These are phyloP conservation scores for Cardamine chenopodiifolia DNA, from an alignment of 345 rosid genomes.

Conservation along the genomic window DNA sequence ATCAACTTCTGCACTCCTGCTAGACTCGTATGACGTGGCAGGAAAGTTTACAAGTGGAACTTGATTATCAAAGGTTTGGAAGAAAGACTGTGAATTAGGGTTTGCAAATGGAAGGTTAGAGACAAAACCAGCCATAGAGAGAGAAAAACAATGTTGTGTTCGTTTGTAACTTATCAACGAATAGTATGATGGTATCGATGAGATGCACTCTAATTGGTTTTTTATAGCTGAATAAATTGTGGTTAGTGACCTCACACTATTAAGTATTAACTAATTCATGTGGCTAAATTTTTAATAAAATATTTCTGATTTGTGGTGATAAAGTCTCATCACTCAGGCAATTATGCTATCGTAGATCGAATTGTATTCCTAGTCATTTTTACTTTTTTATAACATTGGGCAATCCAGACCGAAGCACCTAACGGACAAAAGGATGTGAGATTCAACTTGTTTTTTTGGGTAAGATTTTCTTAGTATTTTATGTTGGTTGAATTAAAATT, in stretches of 20 bases:
- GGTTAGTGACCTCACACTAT: neutral
- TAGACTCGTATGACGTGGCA: neutral
- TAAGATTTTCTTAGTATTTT: neutral
- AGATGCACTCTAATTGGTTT: neutral
- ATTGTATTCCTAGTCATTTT: slow-evolving; percentile 1
- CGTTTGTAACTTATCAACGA: neutral
- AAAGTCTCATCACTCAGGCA: neutral
- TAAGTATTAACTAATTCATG: slow-evolving; percentile 1
- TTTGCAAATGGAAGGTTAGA: slow-evolving; percentile 8
- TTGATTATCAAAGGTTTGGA: neutral
- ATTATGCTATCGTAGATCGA: neutral
- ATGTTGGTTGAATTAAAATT: neutral
- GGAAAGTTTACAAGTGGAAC: slow-evolving; percentile 5
- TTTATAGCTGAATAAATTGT: slow-evolving; percentile 17
- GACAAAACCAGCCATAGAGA: slow-evolving; percentile 20
- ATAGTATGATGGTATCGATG: slow-evolving; percentile 7
- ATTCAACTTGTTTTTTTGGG: neutral
- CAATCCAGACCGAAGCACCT: neutral
- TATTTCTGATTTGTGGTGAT: neutral
- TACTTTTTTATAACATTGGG: neutral
- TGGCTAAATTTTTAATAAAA: neutral
- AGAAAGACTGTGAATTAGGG: neutral
- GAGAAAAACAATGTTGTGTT: neutral
- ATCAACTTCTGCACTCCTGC: slow-evolving; percentile 8
- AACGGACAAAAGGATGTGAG: neutral